phyloP scores from a whole-genome alignment of 2,329 filamentous ascomycete genomes.

The Zymoseptoria ardabiliae region DNA sequence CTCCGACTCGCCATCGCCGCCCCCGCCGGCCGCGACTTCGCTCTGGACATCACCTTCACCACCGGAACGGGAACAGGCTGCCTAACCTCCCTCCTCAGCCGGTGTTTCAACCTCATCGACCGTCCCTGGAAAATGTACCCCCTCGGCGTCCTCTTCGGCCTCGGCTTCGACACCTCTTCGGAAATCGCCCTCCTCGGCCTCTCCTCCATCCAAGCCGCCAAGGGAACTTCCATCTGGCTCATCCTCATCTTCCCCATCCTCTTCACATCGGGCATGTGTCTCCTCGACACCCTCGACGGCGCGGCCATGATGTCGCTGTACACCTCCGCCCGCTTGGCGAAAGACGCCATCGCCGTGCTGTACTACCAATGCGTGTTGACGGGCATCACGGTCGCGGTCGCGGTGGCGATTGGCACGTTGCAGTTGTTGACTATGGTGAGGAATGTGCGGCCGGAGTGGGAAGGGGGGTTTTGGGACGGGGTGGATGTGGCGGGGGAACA shows the following conservation, averaged over 20 bases:
- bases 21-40: slow-evolving; percentile 31
- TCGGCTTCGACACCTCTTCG: slow-evolving; percentile 92
- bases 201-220: slow-evolving; percentile 74
- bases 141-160: slow-evolving; percentile 72
- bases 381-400: slow-evolving; percentile 72
- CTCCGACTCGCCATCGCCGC: slow-evolving; percentile 54
- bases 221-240: slow-evolving; percentile 86
- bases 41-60: slow-evolving; percentile 57
- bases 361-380: slow-evolving; percentile 92
- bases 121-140: slow-evolving; percentile 94
- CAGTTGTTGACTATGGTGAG: slow-evolving; percentile 74
- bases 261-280: slow-evolving; percentile 92
- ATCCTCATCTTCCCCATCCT: slow-evolving; percentile 86
- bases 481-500: slow-evolving; percentile 68
- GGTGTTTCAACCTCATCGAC: slow-evolving; percentile 66
- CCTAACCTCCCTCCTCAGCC: slow-evolving; percentile 62
- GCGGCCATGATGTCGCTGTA: slow-evolving; percentile 94
- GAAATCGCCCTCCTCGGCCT: slow-evolving; percentile 91
- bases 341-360: slow-evolving; percentile 79
- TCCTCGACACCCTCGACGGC: slow-evolving; percentile 86
- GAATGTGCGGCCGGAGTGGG: slow-evolving; percentile 61
- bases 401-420: slow-evolving; percentile 75
- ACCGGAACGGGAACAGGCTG: slow-evolving; percentile 75
- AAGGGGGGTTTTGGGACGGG: slow-evolving; percentile 83
- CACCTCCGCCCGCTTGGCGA: slow-evolving; percentile 67